Conservation (phyloP, 2,329 filamentous ascomycete genomes). For the Colletotrichum tanaceti region DNA sequence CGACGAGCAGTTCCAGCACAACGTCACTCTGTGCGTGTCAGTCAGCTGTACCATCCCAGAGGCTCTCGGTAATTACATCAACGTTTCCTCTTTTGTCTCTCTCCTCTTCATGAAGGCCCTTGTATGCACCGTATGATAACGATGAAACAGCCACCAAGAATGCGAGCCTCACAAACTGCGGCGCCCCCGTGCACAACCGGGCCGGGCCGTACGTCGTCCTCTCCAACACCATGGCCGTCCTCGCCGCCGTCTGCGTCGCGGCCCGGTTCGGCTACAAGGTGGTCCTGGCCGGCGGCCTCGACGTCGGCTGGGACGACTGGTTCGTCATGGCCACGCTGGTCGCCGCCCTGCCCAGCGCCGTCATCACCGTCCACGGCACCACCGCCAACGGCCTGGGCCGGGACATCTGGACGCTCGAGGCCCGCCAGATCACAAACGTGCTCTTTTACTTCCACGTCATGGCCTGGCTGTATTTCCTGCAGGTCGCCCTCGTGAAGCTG, state of each 20-base stretch:
- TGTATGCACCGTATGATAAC: too few species aligned
- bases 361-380: slow-evolving; percentile 47
- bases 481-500: slow-evolving; percentile 57
- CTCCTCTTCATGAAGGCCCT: too few species aligned
- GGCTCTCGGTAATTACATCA: slow-evolving; percentile 40
- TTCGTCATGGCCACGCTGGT: slow-evolving; percentile 46
- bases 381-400: slow-evolving; percentile 54
- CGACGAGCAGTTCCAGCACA: slow-evolving; percentile 37
- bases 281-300: slow-evolving; percentile 46
- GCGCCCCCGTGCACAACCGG: slow-evolving; percentile 45
- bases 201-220: slow-evolving; percentile 49
- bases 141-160: slow-evolving; percentile 45
- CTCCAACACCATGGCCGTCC: slow-evolving; percentile 47
- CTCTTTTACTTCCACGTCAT: slow-evolving; percentile 54
- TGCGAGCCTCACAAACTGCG: slow-evolving; percentile 45
- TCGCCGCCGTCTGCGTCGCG: slow-evolving; percentile 52
- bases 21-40: slow-evolving; percentile 42
- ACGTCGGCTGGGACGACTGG: slow-evolving; percentile 53
- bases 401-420: slow-evolving; percentile 59
- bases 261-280: slow-evolving; percentile 53
- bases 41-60: slow-evolving; percentile 43
- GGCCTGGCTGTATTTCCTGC: slow-evolving; percentile 56
- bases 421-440: slow-evolving; percentile 54
- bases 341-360: slow-evolving; percentile 45
- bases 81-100: too few species aligned